Evolutionary conservation across 1,284 basidiomycete genomes (phyloP).

Genomic region (Boletus smithii): DNA sequence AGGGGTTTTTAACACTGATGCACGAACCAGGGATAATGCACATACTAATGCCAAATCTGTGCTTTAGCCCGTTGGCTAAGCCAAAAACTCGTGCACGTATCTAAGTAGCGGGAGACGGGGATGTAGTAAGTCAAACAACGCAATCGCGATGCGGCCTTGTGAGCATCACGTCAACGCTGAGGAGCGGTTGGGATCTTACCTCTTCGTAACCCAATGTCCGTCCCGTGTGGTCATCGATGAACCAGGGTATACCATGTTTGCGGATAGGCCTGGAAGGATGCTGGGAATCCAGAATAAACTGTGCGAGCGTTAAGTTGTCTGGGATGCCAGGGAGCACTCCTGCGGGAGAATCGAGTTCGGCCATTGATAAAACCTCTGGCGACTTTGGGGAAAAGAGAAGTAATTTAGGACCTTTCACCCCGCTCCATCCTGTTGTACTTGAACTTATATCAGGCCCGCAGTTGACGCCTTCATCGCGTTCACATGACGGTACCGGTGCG

Average conservation of each 20-base stretch:
- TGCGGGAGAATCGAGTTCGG: constrained; percentile 38
- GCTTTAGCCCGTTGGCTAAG: constrained; percentile 53
- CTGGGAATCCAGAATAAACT: constrained; percentile 61
- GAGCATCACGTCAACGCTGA: not conserved
- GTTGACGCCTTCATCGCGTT: no score
- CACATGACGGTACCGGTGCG: no score
- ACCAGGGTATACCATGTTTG: constrained; percentile 45
- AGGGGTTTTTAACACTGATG: not conserved
- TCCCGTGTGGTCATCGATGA: constrained; percentile 62
- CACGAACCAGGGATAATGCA: not conserved
- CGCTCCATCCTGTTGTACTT: no score
- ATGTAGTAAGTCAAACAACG: no score
- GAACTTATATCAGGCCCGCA: no score
- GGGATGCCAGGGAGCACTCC: constrained; percentile 51
- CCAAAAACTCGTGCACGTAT: constrained; percentile 52
- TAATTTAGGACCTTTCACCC: no score
- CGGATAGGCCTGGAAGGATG: constrained; percentile 48
- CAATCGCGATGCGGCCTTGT: no score
- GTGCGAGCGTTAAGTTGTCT: constrained; percentile 63
- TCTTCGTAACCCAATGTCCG: constrained; percentile 43
- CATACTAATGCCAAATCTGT: constrained; percentile 45
- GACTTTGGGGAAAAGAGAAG: not conserved
- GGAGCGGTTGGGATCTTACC: constrained; percentile 31
- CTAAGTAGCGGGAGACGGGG: constrained; percentile 31
- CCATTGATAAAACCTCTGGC: constrained; percentile 32